Base-by-base conservation (phyloP, 2,329 filamentous ascomycete species). In the Escovopsis sp. region DNA sequence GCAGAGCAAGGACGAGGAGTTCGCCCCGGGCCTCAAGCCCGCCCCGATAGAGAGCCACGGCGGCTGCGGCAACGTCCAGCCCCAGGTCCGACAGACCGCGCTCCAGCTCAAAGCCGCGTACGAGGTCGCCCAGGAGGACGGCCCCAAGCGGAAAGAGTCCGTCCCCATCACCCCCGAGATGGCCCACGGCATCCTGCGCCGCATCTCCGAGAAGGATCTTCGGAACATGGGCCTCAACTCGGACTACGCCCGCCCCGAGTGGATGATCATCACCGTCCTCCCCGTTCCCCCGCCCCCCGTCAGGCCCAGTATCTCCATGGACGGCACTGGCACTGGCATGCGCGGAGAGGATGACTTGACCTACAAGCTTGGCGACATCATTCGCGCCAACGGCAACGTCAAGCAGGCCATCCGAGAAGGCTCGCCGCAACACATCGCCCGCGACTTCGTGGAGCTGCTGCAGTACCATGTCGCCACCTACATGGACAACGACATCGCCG, bases 401-500 rank as follows among this genome's bases (percentile, higher is more conserved):
- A 78, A 83, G 46, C 79, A 90, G 47, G 90, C 86, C 40, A 84
- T 93, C 49, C 76, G 83, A 39, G 86, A 94, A 56, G 90, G 90
- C 38, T 87, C 87, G 4, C 86, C 90, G 1, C 78, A 83, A 43
- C 90, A 98, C 58, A 85, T 96, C 45, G 75, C 86, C 13, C 73
- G 77, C 39, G 90, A 98, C 50, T 96, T 94, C 39, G 85, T 94
- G 57, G 76, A 79, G 43, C 65, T 98, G 23, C 66, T 99, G 27
- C 92, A 99, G 54, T 99, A 94, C 53, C 92, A 98, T 52, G 87
- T 98, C 40, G 92, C 92, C 30, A 98, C 92, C 1, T 93, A 94
- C 61, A 98, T 99, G 92, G 90, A 98, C 60, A 99, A 98, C 50
- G 88, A 98, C 55, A 94, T 96, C 59, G 90, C 92, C 43, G 87